Evolutionary conservation across 768 basidiomycete species (phyloP).

Genomic region (Boletus sp.): DNA sequence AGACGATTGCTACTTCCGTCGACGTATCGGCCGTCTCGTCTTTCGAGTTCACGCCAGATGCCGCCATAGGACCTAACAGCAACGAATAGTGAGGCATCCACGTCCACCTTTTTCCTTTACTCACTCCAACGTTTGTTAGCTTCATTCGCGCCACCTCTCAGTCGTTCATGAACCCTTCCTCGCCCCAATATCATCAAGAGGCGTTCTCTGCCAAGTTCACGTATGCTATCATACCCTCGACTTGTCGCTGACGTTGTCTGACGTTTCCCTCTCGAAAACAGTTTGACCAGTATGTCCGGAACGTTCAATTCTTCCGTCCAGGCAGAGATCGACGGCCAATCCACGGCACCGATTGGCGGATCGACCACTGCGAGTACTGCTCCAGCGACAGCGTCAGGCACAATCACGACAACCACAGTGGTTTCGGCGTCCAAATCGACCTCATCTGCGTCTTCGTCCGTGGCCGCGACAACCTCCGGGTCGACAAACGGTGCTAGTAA

Average conservation of each 20-base stretch:
- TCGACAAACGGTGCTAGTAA: slow-evolving; percentile 22
- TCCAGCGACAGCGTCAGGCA: slow-evolving; percentile 20
- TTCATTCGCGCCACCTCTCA: slow-evolving; percentile 77
- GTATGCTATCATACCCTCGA: slow-evolving; percentile 40
- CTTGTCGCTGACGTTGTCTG: background rate
- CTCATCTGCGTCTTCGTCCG: background rate
- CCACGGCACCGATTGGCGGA: slow-evolving; percentile 53
- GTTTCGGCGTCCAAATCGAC: background rate
- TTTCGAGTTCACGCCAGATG: slow-evolving; percentile 49
- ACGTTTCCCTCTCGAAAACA: slow-evolving; percentile 24
- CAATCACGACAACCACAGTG: background rate
- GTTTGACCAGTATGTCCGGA: slow-evolving; percentile 70
- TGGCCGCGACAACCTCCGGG: background rate
- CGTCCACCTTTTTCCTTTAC: too few relatives aligned
- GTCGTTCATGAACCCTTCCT: slow-evolving; percentile 45
- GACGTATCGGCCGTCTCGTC: slow-evolving; percentile 50
- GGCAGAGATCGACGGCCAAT: slow-evolving; percentile 58
- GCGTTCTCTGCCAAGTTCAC: slow-evolving; percentile 79
- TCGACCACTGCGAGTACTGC: slow-evolving; percentile 22
- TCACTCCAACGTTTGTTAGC: slow-evolving; percentile 32
- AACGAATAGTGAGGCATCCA: slow-evolving; percentile 47
- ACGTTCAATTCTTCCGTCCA: slow-evolving; percentile 54
- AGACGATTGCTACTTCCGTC: slow-evolving; percentile 43
- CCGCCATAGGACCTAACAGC: slow-evolving; percentile 52
- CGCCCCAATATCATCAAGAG: slow-evolving; percentile 54